Evolutionary conservation across 257 asterid species (phyloP).

Genomic region (Voacanga thouarsii): DNA sequence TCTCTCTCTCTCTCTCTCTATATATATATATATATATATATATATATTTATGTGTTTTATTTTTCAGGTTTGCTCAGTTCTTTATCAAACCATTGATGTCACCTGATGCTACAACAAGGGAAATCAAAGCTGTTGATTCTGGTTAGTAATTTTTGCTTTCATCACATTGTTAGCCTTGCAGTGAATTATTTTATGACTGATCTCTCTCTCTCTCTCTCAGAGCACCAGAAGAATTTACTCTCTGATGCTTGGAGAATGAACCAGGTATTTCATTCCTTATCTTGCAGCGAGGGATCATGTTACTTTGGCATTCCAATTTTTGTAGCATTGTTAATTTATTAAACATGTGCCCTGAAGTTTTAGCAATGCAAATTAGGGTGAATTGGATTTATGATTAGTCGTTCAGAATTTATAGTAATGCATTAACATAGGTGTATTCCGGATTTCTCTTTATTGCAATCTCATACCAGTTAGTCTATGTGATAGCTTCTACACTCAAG

Average conservation of each 20-base stretch:
- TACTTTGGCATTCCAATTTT: neutral
- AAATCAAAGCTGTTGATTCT: constrained; percentile 95
- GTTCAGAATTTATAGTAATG: neutral
- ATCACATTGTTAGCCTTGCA: constrained; percentile 11
- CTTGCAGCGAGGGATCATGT: neutral
- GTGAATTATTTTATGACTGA: constrained; percentile 20
- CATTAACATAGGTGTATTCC: neutral
- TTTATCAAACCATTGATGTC: constrained; percentile 96
- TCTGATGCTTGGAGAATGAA: constrained; percentile 95
- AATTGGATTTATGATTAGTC: neutral
- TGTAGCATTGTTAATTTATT: neutral
- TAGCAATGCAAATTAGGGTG: neutral
- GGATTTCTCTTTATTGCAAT: neutral
- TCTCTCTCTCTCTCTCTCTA: no score
- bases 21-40: no score
- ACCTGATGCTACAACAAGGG: constrained; percentile 93
- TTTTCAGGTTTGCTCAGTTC: constrained; percentile 81
- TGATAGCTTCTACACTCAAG: neutral
- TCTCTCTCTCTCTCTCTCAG: constrained; percentile 42
- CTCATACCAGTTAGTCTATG: neutral
- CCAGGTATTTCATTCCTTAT: constrained; percentile 55
- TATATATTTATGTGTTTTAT: constrained; percentile 5
- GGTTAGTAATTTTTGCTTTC: constrained; percentile 42
- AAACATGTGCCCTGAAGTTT: neutral
- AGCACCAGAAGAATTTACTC: constrained; percentile 88